Conservation (phyloP, 2,329 filamentous ascomycete species). For the Botrytis squamosa region DNA sequence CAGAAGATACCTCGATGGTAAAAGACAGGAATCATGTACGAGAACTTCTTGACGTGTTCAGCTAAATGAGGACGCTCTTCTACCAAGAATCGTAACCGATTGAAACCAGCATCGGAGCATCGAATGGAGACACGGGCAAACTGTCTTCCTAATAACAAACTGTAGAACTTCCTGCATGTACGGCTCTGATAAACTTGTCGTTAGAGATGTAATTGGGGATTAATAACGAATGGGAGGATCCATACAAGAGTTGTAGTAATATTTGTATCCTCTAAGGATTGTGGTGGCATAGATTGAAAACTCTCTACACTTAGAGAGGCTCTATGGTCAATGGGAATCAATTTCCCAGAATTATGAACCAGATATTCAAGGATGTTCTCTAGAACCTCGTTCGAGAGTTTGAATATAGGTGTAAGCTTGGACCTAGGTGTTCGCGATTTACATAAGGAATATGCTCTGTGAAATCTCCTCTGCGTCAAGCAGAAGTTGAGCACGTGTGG, state of each 20-base stretch:
- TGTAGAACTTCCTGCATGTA: slow-evolving; percentile 50
- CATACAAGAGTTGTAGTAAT: slow-evolving; percentile 46
- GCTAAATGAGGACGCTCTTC: slow-evolving; percentile 48
- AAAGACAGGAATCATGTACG: slow-evolving; percentile 59
- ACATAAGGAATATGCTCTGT: slow-evolving; percentile 19
- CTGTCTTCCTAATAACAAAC: slow-evolving; percentile 50
- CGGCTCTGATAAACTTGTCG: slow-evolving; percentile 37
- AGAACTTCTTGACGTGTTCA: slow-evolving; percentile 57
- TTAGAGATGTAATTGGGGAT: background rate
- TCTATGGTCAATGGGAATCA: slow-evolving; percentile 49
- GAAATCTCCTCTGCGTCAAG: slow-evolving; percentile 19
- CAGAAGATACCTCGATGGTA: slow-evolving; percentile 49
- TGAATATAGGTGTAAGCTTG: slow-evolving; percentile 26
- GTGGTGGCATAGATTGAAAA: slow-evolving; percentile 44
- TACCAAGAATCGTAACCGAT: slow-evolving; percentile 49
- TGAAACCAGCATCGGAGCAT: slow-evolving; percentile 48
- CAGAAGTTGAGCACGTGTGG: slow-evolving; percentile 20
- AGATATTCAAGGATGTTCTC: slow-evolving; percentile 42
- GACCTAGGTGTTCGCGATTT: slow-evolving; percentile 6
- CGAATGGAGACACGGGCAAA: slow-evolving; percentile 44
- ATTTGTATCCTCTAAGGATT: slow-evolving; percentile 24
- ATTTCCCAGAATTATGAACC: slow-evolving; percentile 48
- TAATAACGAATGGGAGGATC: background rate
- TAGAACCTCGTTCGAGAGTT: slow-evolving; percentile 23
- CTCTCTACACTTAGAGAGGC: slow-evolving; percentile 53